A percentile compares a stretch with the other conserved stretches of the same genome.
Conservation (phyloP, 345 rosid genomes). For the Triadica sebifera region DNA sequence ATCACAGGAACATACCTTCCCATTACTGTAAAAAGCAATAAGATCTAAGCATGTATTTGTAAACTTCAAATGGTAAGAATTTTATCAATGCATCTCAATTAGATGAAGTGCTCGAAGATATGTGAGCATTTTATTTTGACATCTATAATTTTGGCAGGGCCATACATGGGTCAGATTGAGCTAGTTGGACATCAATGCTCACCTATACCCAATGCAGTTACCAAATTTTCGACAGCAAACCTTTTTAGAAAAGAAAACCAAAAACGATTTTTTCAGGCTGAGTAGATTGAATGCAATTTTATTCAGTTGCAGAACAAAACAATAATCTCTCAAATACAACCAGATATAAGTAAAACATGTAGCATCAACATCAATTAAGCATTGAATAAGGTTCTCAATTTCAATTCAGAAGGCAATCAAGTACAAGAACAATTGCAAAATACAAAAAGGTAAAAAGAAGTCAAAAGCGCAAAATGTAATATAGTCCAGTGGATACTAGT, state of each 20-base stretch:
- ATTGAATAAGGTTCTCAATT: background rate
- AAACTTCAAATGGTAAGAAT: background rate
- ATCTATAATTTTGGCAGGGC: background rate
- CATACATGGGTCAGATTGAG: no score
- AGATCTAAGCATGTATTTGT: background rate
- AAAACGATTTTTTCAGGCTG: background rate
- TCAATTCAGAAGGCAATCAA: background rate
- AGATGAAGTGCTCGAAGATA: background rate
- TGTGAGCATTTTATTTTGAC: background rate
- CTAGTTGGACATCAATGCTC: background rate
- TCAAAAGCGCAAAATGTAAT: background rate
- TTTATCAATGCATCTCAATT: background rate
- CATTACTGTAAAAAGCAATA: no score
- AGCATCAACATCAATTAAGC: background rate
- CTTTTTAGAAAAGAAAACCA: background rate
- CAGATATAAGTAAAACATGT: background rate
- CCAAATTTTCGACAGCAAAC: background rate
- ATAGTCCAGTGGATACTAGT: no score
- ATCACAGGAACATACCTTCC: no score
- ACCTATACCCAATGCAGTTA: background rate
- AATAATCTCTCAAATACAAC: background rate
- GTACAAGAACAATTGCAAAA: constrained; percentile 9
- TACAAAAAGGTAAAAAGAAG: background rate
- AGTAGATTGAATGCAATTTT: background rate
- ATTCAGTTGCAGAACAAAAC: background rate